Conservation (phyloP, 2,329 filamentous ascomycete species). For the Gyromitra esculenta region DNA sequence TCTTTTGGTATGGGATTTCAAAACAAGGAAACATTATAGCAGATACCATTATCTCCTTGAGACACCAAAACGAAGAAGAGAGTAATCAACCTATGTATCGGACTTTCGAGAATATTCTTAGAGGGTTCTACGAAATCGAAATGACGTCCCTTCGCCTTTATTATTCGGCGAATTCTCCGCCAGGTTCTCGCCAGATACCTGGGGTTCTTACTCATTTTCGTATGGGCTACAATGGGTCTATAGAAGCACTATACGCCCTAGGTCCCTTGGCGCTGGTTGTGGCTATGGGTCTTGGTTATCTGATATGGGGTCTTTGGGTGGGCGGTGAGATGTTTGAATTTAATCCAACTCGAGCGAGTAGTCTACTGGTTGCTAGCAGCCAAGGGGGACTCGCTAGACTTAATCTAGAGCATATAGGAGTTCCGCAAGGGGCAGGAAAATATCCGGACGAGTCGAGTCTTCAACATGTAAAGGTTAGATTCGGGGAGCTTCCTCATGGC, state of each 20-base stretch:
- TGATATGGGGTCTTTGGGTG: slow-evolving; percentile 34
- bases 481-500: slow-evolving; percentile 39
- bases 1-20: slow-evolving; percentile 49
- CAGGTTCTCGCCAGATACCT: slow-evolving; percentile 18
- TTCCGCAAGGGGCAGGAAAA: background rate
- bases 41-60: slow-evolving; percentile 43
- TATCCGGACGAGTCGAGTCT: slow-evolving; percentile 41
- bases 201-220: slow-evolving; percentile 36
- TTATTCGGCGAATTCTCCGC: slow-evolving; percentile 38
- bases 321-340: slow-evolving; percentile 45
- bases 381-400: slow-evolving; percentile 36
- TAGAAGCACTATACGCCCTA: slow-evolving; percentile 40
- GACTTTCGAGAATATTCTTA: slow-evolving; percentile 44
- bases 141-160: slow-evolving; percentile 45
- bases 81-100: slow-evolving; percentile 13
- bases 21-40: slow-evolving; percentile 49
- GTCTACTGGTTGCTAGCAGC: slow-evolving; percentile 44
- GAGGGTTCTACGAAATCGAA: slow-evolving; percentile 49
- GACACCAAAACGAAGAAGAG: slow-evolving; percentile 37
- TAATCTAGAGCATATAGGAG: slow-evolving; percentile 11
- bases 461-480: slow-evolving; percentile 45
- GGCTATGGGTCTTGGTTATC: slow-evolving; percentile 27
- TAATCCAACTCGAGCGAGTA: slow-evolving; percentile 42
- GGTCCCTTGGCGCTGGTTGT: slow-evolving; percentile 37
- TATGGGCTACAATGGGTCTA: slow-evolving; percentile 46